A percentile compares a stretch with the other conserved stretches of the same genome.
These are phyloP conservation scores for Solanum sejunctum DNA, from an alignment of 257 asterid species.

Conservation along the genomic window DNA sequence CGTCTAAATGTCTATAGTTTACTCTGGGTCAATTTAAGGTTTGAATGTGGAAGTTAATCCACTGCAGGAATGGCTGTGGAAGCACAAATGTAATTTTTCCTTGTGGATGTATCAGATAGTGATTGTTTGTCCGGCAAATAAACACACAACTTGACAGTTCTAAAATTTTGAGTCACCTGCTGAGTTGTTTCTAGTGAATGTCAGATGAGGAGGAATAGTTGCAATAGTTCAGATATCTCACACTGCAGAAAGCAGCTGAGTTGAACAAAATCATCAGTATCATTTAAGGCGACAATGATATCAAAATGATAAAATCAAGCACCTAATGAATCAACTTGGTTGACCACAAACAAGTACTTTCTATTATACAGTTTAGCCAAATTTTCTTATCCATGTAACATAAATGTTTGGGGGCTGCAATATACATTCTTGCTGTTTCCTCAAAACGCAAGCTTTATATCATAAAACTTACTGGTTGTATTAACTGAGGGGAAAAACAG, in stretches of 20 bases:
- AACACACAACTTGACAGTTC: not conserved
- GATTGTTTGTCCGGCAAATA: not conserved
- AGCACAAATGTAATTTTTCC: not conserved
- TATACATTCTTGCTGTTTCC: not conserved
- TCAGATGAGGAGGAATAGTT: not conserved
- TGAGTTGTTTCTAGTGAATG: not conserved
- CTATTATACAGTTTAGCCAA: not conserved
- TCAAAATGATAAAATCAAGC: not conserved
- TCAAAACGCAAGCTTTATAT: not conserved
- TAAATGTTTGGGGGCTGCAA: not conserved
- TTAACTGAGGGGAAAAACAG: not conserved
- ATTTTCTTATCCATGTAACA: not conserved
- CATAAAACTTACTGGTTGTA: not conserved
- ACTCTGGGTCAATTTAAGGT: not conserved
- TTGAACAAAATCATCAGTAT: not conserved
- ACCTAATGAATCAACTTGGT: not conserved
- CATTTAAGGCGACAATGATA: not conserved
- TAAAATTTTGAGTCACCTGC: not conserved
- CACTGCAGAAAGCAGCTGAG: not conserved
- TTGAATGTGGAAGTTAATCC: conserved; percentile 6
- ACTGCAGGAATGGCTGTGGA: conserved; percentile 2
- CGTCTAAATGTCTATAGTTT: conserved; percentile 1
- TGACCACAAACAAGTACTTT: not conserved
- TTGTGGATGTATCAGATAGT: not conserved
- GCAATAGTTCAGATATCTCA: not conserved